These are phyloP conservation scores for Westerdykella aurantiaca DNA, from an alignment of 2,329 filamentous ascomycete genomes.

Conservation along the genomic window DNA sequence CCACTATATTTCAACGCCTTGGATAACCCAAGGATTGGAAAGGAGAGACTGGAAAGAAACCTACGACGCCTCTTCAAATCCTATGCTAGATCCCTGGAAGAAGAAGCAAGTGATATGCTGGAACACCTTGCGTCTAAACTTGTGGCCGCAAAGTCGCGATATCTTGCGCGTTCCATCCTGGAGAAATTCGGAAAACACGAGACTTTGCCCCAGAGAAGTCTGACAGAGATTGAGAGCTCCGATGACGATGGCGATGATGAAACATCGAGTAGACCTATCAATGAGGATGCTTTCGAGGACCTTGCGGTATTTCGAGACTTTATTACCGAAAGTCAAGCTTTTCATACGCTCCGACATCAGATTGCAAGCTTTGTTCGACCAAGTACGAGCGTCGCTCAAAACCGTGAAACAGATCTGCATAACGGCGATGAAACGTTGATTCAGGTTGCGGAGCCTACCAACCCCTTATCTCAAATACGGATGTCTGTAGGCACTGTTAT, in stretches of 20 bases:
- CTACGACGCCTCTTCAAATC: constrained; percentile 6
- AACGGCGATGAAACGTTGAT: background rate
- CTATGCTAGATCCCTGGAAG: constrained; percentile 4
- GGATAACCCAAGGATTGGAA: constrained; percentile 5
- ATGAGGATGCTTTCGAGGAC: constrained; percentile 10
- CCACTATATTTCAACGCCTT: constrained; percentile 6
- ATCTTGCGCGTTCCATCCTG: constrained; percentile 6
- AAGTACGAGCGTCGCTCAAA: background rate
- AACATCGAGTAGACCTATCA: background rate
- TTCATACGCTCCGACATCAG: constrained; percentile 5
- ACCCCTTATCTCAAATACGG: too few relatives aligned
- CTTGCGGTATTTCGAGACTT: constrained; percentile 10
- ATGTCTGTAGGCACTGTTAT: too few relatives aligned
- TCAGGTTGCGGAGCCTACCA: too few relatives aligned
- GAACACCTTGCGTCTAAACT: constrained; percentile 5
- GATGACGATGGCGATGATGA: constrained; percentile 4
- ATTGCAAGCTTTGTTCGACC: constrained; percentile 8
- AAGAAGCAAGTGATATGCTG: constrained; percentile 5
- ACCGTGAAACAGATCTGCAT: too few relatives aligned
- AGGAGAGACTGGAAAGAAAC: constrained; percentile 5
- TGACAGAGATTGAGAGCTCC: constrained; percentile 4
- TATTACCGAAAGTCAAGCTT: constrained; percentile 10
- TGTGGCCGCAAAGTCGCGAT: constrained; percentile 5
- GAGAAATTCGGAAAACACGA: background rate
- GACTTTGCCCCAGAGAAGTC: too few relatives aligned